A percentile compares a stretch with the other conserved stretches of the same genome.
Evolutionary conservation across 495 filamentous ascomycete genomes (phyloP).

Genomic region (Tuber melanosporum): DNA sequence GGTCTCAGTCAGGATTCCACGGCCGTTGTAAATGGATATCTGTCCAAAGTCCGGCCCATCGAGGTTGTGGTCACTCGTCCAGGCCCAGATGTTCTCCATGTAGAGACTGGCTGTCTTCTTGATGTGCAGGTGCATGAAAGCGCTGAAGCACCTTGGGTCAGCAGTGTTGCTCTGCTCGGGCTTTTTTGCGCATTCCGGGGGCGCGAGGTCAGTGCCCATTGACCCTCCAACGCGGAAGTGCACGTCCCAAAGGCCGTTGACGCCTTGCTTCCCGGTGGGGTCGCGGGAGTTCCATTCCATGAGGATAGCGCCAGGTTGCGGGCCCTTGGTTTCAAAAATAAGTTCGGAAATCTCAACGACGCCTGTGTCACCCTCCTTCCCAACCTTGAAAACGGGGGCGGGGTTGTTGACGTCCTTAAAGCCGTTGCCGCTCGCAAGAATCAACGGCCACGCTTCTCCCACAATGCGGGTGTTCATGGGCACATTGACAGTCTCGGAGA

Average conservation of each 20-base stretch:
- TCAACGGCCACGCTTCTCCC: constrained; percentile 85
- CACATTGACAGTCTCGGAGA: constrained; percentile 76
- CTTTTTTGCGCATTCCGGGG: constrained; percentile 65
- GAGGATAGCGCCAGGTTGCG: constrained; percentile 78
- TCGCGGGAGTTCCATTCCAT: constrained; percentile 81
- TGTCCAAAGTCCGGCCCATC: constrained; percentile 70
- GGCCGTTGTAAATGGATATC: constrained; percentile 86
- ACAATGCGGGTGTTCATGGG: constrained; percentile 72
- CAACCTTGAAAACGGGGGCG: constrained; percentile 66
- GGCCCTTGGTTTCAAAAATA: constrained; percentile 68
- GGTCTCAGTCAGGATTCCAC: constrained; percentile 71
- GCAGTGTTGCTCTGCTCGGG: constrained; percentile 54
- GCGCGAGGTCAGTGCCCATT: constrained; percentile 72
- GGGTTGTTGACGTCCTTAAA: constrained; percentile 70
- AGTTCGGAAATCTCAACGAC: constrained; percentile 77
- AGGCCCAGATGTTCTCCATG: constrained; percentile 90
- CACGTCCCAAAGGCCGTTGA: constrained; percentile 81
- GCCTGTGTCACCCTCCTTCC: constrained; percentile 69
- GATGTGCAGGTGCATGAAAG: constrained; percentile 78
- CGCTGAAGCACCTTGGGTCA: constrained; percentile 56
- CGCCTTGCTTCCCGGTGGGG: constrained; percentile 55
- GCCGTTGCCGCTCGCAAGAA: constrained; percentile 69
- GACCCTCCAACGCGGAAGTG: constrained; percentile 82
- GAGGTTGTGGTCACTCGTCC: constrained; percentile 90
- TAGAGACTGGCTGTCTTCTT: constrained; percentile 65